A percentile compares a stretch with the other conserved stretches of the same genome.
Conservation (phyloP, 2,329 filamentous ascomycete species). For the Diaporthe amygdali region DNA sequence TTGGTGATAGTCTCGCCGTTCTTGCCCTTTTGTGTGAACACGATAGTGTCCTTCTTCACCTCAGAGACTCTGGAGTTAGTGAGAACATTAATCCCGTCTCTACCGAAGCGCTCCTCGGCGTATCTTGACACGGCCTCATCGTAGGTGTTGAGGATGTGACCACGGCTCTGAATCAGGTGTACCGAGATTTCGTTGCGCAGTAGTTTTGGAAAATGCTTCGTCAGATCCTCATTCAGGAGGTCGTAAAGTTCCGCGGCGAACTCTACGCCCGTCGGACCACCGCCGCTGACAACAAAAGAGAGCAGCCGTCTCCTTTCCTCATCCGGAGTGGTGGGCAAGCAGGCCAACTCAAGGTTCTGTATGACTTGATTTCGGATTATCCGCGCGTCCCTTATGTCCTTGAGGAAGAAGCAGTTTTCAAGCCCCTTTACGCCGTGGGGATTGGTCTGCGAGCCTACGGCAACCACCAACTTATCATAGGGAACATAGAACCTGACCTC, state of each 20-base stretch:
- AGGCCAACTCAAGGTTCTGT: constrained; percentile 87
- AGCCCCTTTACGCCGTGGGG: constrained; percentile 94
- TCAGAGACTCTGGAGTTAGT: constrained; percentile 95
- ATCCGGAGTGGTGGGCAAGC: constrained; percentile 89
- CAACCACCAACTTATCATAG: constrained; percentile 95
- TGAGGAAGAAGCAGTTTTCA: constrained; percentile 92
- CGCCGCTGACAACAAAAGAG: constrained; percentile 95
- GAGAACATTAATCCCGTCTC: constrained; percentile 88
- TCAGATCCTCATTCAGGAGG: constrained; percentile 92
- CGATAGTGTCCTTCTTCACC: constrained; percentile 80
- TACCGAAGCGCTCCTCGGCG: constrained; percentile 87
- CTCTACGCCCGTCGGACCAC: constrained; percentile 95
- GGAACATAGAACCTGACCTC: constrained; percentile 88
- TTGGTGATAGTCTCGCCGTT: constrained; percentile 81
- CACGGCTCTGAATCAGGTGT: constrained; percentile 92
- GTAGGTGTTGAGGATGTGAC: constrained; percentile 97
- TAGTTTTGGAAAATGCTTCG: constrained; percentile 81
- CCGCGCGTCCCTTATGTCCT: constrained; percentile 91
- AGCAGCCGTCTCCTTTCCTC: constrained; percentile 85
- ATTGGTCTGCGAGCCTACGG: constrained; percentile 90
- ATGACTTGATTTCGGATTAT: constrained; percentile 88
- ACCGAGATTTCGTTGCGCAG: constrained; percentile 98
- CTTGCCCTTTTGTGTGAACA: constrained; percentile 83
- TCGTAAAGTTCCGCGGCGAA: constrained; percentile 97
- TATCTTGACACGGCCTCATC: constrained; percentile 93